Evolutionary conservation across 805 yeast species (phyloP), one percentile per base, ranked within the genome.

Genomic region (Sungouiella blattae): DNA sequence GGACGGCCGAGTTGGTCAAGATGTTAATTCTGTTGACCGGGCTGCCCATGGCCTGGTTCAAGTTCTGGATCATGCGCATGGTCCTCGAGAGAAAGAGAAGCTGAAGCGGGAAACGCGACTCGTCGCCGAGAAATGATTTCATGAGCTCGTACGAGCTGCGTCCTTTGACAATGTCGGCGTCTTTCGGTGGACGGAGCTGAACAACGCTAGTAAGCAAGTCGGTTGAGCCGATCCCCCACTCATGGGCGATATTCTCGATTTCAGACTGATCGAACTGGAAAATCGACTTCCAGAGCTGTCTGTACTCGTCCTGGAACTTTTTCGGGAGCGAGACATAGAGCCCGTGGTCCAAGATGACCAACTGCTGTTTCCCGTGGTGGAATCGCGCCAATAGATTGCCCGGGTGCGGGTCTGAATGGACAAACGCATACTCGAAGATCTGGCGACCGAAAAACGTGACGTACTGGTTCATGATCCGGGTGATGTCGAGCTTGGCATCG

Each of bases 391-490:
- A 52, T 44, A 85, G 57, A 53, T 84, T 85, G 5, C 94, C 94
- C 1, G 93, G 93, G 49, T 84, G 94, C 9, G 91, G 86, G 51
- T 82, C 89, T 35, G 85, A 75, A 52, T 82, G 88, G 12, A 82
- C 77, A 21, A 75, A 63, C 5, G 87, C 87, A 73, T 82, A 82
- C 20, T 66, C 58, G 53, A 80, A 83, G 12, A 80, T 74, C 58
- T 78, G 85, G 41, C 71, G 67, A 15, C 78, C 75, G 44, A 73
- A 74, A 13, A 77, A 63, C 31, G 60, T 60, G 30, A 78, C 60
- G 44, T 80, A 73, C 39, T 67, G 72, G 13, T 61, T 55, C 73
- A 80, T 65, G n/a, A 78, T 60, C 15, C 50, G 41, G 13, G 56
- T 40, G 21, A 67, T 49, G 46, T 74, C 60, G 47, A 55, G 72